These are phyloP conservation scores for Stylonectria norvegica DNA, from an alignment of 2,329 filamentous ascomycete genomes.

Conservation along the genomic window DNA sequence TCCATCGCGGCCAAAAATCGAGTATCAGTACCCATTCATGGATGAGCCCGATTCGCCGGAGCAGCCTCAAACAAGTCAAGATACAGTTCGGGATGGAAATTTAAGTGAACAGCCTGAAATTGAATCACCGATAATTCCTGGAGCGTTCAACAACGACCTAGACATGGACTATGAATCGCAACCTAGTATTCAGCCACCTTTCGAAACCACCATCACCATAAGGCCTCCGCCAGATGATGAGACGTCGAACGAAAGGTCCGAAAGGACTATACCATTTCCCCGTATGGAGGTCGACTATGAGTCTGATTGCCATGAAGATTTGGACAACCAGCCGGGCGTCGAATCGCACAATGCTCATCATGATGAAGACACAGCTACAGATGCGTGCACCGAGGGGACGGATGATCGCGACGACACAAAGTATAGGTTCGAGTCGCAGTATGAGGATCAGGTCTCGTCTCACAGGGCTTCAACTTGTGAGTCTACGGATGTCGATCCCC, in stretches of 20 bases:
- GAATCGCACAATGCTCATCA: conserved; percentile 23
- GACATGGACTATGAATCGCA: conserved; percentile 27
- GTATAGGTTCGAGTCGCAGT: conserved; percentile 27
- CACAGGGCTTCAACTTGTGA: conserved; percentile 40
- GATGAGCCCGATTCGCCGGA: conserved; percentile 37
- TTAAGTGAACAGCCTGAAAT: conserved; percentile 7
- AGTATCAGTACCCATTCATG: conserved; percentile 51
- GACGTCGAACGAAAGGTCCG: conserved; percentile 6
- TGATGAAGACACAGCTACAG: conserved; percentile 33
- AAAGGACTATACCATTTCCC: conserved; percentile 32
- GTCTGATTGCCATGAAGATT: conserved; percentile 38
- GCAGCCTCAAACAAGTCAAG: conserved; percentile 6
- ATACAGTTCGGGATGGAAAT: no score
- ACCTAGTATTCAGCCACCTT: conserved; percentile 14
- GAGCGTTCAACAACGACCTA: conserved; percentile 36
- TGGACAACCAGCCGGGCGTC: conserved; percentile 26
- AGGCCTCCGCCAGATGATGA: conserved; percentile 38
- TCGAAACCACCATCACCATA: conserved; percentile 49
- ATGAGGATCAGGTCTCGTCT: conserved; percentile 31
- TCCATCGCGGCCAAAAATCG: conserved; percentile 31
- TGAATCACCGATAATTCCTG: conserved; percentile 22
- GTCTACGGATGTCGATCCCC: conserved; percentile 33
- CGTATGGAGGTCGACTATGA: conserved; percentile 35
- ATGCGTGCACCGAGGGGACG: conserved; percentile 36
- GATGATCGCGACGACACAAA: conserved; percentile 30